Base-by-base conservation (phyloP, 306 rosid genomes). In the Arachis hypogaea region DNA sequence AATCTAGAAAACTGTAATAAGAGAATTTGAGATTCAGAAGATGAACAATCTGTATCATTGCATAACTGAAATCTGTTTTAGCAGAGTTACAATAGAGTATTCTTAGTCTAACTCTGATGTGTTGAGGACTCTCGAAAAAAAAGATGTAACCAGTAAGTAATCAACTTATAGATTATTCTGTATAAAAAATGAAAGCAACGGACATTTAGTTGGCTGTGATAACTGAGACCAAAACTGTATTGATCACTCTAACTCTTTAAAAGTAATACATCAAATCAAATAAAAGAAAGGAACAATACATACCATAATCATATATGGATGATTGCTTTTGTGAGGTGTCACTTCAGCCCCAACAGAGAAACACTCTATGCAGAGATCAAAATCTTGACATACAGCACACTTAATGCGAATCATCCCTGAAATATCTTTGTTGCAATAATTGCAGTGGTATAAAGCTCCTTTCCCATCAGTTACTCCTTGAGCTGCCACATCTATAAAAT, bases 301-400 rank as follows among this genome's bases (percentile, higher is more conserved):
- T 58, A 83, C 87, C 87, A 83, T 88, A 71, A 91, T 89, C 77
- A 92, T 80, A 83, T 93, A 93, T 0, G 85, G 80, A 68, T 93
- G 98, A 78, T 85, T 85, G 88, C 92, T 84, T 83, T 88, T 93
- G 77, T 93, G 98, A 72, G 97, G 93, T 16, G 83, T 80, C 80
- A 93, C 42, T 87, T 93, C 98, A 50, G 92, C 97, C 58, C 98
- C 98, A 70, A 93, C 94, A 56, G 92, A 93, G 81, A 91, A 93
- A 83, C 98, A 93, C 78, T 82, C 86, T 44, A 78, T 54, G 59
- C 86, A 82, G 46, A 93, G 93, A 73, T 93, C 98, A 72, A 93
- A 93, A 88, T 93, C 98, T 29, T 91, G 97, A 86, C 98, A 93
- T 38, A 76, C 71, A 42, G 12, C 86, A 16, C 98, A 93, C 76